Evolutionary conservation across 2,329 filamentous ascomycete species (phyloP).

Genomic region (Rutstroemia sp.): DNA sequence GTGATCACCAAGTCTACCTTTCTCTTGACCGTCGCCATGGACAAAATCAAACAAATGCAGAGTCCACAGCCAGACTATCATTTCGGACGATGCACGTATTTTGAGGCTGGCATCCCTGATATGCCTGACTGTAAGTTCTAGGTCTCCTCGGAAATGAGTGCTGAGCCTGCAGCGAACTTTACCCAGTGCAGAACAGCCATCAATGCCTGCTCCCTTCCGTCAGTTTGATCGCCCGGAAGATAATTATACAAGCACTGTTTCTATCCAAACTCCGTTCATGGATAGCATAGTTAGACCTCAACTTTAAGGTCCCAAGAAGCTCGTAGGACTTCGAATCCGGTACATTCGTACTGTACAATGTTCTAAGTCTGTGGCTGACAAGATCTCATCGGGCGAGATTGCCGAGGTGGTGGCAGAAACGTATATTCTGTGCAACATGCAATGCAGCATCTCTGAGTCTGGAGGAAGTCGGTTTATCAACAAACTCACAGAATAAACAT

Average conservation of each 20-base stretch:
- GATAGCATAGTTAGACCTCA: not conserved
- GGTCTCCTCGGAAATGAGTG: constrained; percentile 1
- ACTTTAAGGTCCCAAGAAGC: too few relatives aligned
- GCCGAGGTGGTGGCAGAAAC: not conserved
- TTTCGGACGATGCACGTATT: too few relatives aligned
- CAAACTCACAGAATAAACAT: too few relatives aligned
- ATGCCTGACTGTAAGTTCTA: not conserved
- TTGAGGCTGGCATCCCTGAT: not conserved
- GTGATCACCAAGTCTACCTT: too few relatives aligned
- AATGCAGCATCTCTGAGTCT: too few relatives aligned
- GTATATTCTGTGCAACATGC: too few relatives aligned
- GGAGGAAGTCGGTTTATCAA: too few relatives aligned
- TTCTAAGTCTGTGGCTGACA: not conserved
- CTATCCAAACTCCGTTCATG: not conserved
- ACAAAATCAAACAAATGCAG: too few relatives aligned
- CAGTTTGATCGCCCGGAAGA: constrained; percentile 1
- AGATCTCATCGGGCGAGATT: not conserved
- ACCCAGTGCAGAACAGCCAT: not conserved
- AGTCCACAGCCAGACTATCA: too few relatives aligned
- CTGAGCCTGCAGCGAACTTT: not conserved
- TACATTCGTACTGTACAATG: too few relatives aligned
- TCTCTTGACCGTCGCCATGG: too few relatives aligned
- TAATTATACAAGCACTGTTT: not conserved
- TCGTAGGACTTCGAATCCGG: too few relatives aligned
- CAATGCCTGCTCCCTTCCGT: not conserved